phyloP scores from a whole-genome alignment of 208 protist genomes.

The Trypanosoma cruzi region DNA sequence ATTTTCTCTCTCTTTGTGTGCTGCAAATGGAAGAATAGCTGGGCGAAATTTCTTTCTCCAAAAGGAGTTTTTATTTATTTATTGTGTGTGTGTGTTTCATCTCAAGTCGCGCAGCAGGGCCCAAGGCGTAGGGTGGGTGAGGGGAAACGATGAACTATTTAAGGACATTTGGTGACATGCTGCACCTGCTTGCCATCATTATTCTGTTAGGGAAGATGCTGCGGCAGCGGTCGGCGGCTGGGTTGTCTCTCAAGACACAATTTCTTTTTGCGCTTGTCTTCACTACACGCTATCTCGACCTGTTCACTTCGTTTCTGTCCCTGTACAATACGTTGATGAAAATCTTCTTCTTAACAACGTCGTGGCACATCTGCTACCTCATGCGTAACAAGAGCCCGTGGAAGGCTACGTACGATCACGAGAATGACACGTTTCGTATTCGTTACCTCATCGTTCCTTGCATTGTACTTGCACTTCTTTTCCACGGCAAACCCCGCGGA shows the following conservation, averaged over 20 bases:
- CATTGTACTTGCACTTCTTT: constrained; percentile 68
- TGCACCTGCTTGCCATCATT: constrained; percentile 92
- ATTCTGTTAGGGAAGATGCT: constrained; percentile 95
- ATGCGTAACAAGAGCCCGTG: constrained; percentile 92
- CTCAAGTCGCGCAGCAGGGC: background rate
- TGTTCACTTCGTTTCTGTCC: constrained; percentile 81
- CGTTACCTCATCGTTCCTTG: constrained; percentile 89
- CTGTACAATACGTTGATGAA: constrained; percentile 96
- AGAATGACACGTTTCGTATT: constrained; percentile 91
- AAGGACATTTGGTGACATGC: constrained; percentile 90
- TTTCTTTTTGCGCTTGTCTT: constrained; percentile 94
- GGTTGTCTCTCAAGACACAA: constrained; percentile 96
- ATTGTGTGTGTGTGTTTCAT: background rate
- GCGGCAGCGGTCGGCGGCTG: constrained; percentile 75
- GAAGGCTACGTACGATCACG: constrained; percentile 90
- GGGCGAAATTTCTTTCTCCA: background rate
- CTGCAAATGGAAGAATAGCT: background rate
- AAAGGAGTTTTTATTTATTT: background rate
- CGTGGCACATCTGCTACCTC: constrained; percentile 92
- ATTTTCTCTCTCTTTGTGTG: background rate
- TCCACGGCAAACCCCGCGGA: constrained; percentile 46
- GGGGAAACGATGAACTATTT: constrained; percentile 80
- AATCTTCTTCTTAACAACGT: constrained; percentile 92
- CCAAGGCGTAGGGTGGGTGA: background rate
- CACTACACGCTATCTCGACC: constrained; percentile 93